Evolutionary conservation across 1,284 basidiomycete species (phyloP).

Genomic region (Leucoagaricus sp.): DNA sequence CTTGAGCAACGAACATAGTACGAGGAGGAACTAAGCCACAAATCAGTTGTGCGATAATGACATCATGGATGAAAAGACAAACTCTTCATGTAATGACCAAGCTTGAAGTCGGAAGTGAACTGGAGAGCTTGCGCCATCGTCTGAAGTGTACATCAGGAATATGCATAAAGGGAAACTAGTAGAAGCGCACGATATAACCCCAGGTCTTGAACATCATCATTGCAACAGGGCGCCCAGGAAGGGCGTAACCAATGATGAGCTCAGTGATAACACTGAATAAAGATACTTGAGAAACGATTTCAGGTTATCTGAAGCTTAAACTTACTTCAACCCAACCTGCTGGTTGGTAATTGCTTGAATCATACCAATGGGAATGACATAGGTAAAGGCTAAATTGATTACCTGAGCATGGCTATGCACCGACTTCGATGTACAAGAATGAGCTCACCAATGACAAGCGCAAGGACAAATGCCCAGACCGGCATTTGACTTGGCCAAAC

Average conservation of each 20-base stretch:
- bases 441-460: conserved; percentile 40
- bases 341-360: conserved; percentile 65
- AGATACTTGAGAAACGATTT: conserved; percentile 11
- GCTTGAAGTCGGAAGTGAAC: conserved; percentile 71
- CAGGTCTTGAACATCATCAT: conserved; percentile 63
- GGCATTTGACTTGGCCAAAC: conserved; percentile 54
- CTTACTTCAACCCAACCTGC: conserved; percentile 54
- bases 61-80: conserved; percentile 11
- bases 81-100: conserved; percentile 74
- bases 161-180: background rate
- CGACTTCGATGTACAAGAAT: conserved; percentile 16
- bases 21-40: conserved; percentile 37
- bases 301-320: conserved; percentile 22
- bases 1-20: conserved; percentile 48
- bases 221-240: conserved; percentile 53
- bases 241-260: conserved; percentile 45
- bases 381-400: conserved; percentile 45
- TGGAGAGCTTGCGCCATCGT: conserved; percentile 35
- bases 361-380: conserved; percentile 67
- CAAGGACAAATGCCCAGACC: conserved; percentile 58
- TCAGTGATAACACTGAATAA: conserved; percentile 50
- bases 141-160: conserved; percentile 13
- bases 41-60: background rate
- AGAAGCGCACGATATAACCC: conserved; percentile 38
- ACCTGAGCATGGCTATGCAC: too few relatives aligned